phyloP scores from a whole-genome alignment of 2,329 filamentous ascomycete species.

The Calonectria fujianensis region DNA sequence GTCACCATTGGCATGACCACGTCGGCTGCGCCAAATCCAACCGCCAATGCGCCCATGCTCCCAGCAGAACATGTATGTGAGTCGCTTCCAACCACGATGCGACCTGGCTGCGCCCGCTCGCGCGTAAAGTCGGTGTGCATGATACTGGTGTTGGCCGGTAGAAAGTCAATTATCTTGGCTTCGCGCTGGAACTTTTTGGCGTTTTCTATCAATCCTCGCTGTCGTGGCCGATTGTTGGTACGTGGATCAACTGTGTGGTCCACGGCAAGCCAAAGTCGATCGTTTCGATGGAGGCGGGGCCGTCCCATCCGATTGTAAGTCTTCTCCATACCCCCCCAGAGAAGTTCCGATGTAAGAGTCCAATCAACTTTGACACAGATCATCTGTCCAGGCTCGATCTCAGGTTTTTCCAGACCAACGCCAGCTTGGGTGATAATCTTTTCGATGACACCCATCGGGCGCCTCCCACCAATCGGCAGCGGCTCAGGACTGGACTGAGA shows the following conservation, averaged over 20 bases:
- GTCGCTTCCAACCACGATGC: slow-evolving; percentile 8
- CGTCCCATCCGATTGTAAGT: slow-evolving; percentile 11
- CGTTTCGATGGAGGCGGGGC: slow-evolving; percentile 9
- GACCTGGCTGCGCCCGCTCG: neutral
- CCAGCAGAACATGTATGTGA: slow-evolving; percentile 4
- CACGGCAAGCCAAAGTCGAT: slow-evolving; percentile 4
- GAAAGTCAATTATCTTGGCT: slow-evolving; percentile 16
- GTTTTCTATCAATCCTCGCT: slow-evolving; percentile 12
- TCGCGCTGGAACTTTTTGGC: slow-evolving; percentile 12
- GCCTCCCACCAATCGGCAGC: neutral
- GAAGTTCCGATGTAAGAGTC: slow-evolving; percentile 9
- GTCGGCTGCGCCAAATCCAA: slow-evolving; percentile 17
- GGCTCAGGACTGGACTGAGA: neutral
- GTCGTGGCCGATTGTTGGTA: neutral
- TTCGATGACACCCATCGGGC: slow-evolving; percentile 12
- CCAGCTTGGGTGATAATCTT: slow-evolving; percentile 16
- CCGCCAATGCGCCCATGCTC: slow-evolving; percentile 4
- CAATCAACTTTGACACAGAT: slow-evolving; percentile 16
- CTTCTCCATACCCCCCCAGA: slow-evolving; percentile 13
- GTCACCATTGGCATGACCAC: slow-evolving; percentile 66
- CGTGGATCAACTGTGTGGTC: slow-evolving; percentile 16
- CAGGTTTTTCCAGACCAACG: neutral
- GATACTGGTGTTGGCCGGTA: neutral
- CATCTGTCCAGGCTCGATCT: slow-evolving; percentile 8
- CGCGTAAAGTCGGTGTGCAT: slow-evolving; percentile 12